Percentiles rank a stretch among this genome's conserved stretches.
Conservation (phyloP, 371 early-diverging fungal species). For the Haplosporangium sp. region DNA sequence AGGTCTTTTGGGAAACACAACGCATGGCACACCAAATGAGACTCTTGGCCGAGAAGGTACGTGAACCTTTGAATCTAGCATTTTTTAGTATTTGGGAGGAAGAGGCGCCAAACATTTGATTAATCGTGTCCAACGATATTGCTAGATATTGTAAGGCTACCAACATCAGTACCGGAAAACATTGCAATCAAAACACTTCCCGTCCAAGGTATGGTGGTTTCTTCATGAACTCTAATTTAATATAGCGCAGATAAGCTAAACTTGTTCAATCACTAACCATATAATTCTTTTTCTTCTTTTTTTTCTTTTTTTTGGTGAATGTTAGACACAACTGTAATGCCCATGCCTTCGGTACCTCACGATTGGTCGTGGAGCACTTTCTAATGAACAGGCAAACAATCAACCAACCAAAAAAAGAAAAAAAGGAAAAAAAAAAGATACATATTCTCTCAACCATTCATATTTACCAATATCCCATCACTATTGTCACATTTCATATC, state of each 20-base stretch:
- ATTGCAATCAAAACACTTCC: slow-evolving; percentile 54
- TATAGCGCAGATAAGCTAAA: not conserved
- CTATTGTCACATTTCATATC: too few species aligned
- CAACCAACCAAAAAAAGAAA: not conserved
- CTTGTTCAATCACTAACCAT: not conserved
- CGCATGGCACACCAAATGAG: slow-evolving; percentile 19
- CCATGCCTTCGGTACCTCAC: slow-evolving; percentile 55
- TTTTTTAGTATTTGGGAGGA: too few species aligned
- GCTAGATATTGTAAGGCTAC: slow-evolving; percentile 41
- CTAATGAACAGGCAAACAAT: slow-evolving; percentile 3
- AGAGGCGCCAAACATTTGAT: too few species aligned
- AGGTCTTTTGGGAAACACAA: slow-evolving; percentile 24
- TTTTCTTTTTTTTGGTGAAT: not conserved
- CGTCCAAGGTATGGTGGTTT: slow-evolving; percentile 21
- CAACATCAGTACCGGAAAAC: slow-evolving; percentile 40
- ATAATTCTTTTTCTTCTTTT: not conserved
- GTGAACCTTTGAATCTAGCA: too few species aligned
- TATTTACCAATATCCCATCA: not conserved
- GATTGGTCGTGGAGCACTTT: slow-evolving; percentile 58
- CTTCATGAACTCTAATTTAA: not conserved
- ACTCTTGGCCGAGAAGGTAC: slow-evolving; percentile 52
- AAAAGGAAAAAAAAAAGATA: not conserved
- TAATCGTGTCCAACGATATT: not conserved
- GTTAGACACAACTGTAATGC: slow-evolving; percentile 37
- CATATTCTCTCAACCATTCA: not conserved